Percentiles rank a stretch among this genome's conserved stretches.
These are phyloP conservation scores for Erythrophleum fordii DNA, from an alignment of 306 rosid genomes.

Conservation along the genomic window DNA sequence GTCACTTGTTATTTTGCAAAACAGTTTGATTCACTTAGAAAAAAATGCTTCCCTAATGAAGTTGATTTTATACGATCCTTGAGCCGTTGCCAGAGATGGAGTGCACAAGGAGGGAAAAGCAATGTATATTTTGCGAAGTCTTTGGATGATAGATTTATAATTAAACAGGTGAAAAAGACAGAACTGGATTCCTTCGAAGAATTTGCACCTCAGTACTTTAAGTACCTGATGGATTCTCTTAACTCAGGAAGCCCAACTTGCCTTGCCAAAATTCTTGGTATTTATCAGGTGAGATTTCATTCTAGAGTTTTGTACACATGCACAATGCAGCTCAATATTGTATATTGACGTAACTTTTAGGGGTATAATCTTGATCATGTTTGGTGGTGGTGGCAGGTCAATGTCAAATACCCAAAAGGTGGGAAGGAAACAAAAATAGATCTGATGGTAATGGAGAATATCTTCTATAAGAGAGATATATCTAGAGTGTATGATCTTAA, in stretches of 20 bases:
- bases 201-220: conserved; percentile 66
- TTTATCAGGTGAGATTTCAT: conserved; percentile 55
- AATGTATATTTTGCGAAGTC: conserved; percentile 78
- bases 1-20: conserved; percentile 75
- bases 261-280: conserved; percentile 75
- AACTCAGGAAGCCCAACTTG: conserved; percentile 70
- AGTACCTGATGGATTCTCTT: conserved; percentile 57
- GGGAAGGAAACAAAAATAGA: conserved; percentile 78
- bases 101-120: conserved; percentile 81
- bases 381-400: conserved; percentile 51
- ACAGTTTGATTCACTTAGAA: conserved; percentile 64
- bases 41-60: conserved; percentile 63
- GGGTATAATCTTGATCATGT: background rate
- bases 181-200: conserved; percentile 73
- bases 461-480: conserved; percentile 64
- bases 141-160: conserved; percentile 69
- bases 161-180: conserved; percentile 70
- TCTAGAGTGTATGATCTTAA: conserved; percentile 71
- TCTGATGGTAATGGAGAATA: conserved; percentile 77
- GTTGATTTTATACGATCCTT: conserved; percentile 69
- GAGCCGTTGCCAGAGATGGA: conserved; percentile 75
- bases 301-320: background rate
- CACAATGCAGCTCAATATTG: background rate
- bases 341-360: background rate
- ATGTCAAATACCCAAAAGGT: conserved; percentile 64